A percentile compares a stretch with the other conserved stretches of the same genome.
Evolutionary conservation across 2,329 filamentous ascomycete genomes (phyloP).

Genomic region (Calonectria multiphialidica): DNA sequence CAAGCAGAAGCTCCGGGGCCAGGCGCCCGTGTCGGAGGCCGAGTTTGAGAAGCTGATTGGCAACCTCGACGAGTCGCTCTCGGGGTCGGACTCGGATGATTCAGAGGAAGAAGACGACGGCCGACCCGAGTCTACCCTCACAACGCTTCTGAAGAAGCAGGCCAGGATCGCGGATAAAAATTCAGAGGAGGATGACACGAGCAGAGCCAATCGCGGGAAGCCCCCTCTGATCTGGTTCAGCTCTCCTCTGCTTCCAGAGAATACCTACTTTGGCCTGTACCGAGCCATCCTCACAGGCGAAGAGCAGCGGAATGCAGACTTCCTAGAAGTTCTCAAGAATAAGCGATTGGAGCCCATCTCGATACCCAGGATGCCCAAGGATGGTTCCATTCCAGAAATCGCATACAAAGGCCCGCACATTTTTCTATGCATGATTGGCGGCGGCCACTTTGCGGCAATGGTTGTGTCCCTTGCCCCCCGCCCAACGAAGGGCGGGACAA

Average conservation of each 20-base stretch:
- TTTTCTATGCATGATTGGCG: slow-evolving; percentile 98
- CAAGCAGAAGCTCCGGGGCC: slow-evolving; percentile 87
- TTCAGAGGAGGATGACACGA: slow-evolving; percentile 54
- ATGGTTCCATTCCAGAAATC: slow-evolving; percentile 66
- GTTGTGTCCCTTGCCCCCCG: slow-evolving; percentile 89
- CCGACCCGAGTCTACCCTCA: slow-evolving; percentile 77
- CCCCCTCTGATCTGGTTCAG: slow-evolving; percentile 88
- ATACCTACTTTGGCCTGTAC: slow-evolving; percentile 88
- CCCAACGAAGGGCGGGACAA: slow-evolving; percentile 73
- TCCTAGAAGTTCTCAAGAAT: slow-evolving; percentile 76
- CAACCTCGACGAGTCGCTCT: slow-evolving; percentile 90
- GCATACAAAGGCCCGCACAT: slow-evolving; percentile 82
- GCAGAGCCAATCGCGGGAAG: slow-evolving; percentile 70
- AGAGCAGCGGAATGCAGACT: slow-evolving; percentile 72
- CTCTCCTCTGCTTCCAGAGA: slow-evolving; percentile 79
- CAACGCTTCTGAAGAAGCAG: slow-evolving; percentile 84
- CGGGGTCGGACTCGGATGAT: slow-evolving; percentile 83
- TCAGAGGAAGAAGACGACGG: slow-evolving; percentile 74
- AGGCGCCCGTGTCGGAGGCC: slow-evolving; percentile 77
- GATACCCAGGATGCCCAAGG: slow-evolving; percentile 66
- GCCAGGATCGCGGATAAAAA: slow-evolving; percentile 77
- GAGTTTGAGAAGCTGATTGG: slow-evolving; percentile 91
- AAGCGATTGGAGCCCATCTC: slow-evolving; percentile 81
- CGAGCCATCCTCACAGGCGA: slow-evolving; percentile 80
- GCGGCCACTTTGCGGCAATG: slow-evolving; percentile 98